Conservation (phyloP, 371 early-diverging fungal genomes). For the Parasitella parasitica region DNA sequence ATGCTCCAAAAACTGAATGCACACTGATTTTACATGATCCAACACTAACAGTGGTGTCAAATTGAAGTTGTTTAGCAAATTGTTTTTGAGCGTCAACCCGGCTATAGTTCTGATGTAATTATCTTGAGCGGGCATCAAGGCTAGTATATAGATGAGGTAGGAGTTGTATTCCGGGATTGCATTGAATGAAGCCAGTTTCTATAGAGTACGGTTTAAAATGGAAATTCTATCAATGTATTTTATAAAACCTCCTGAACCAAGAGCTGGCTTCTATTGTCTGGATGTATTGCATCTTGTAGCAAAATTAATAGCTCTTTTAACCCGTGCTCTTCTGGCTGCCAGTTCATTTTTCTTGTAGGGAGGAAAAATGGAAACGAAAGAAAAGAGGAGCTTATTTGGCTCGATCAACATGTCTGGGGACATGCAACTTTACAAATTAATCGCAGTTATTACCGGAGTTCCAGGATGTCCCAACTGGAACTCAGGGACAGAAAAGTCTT, state of each 20-base stretch:
- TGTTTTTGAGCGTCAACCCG: slow-evolving; percentile 87
- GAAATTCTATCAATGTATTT: background rate
- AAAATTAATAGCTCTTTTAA: slow-evolving; percentile 31
- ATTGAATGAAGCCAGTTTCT: slow-evolving; percentile 81
- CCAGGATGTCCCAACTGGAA: no score
- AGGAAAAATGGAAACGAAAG: background rate
- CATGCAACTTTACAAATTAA: no score
- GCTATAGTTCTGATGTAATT: slow-evolving; percentile 73
- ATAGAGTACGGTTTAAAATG: slow-evolving; percentile 5
- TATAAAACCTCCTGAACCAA: slow-evolving; percentile 36
- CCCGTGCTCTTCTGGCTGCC: slow-evolving; percentile 45
- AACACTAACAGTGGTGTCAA: slow-evolving; percentile 60
- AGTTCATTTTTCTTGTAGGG: slow-evolving; percentile 21
- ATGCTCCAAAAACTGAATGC: slow-evolving; percentile 54
- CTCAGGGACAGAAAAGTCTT: no score
- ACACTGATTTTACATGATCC: slow-evolving; percentile 69
- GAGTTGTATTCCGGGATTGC: slow-evolving; percentile 83
- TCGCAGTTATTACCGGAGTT: no score
- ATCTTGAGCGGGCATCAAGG: slow-evolving; percentile 58
- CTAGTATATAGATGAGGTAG: slow-evolving; percentile 84
- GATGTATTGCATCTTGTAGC: slow-evolving; percentile 38
- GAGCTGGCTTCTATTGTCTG: slow-evolving; percentile 32
- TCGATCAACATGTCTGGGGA: no score
- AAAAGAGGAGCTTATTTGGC: no score
- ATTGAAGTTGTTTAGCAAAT: slow-evolving; percentile 59